These are phyloP conservation scores for Aspergillus fructus DNA, from an alignment of 2,329 filamentous ascomycete species.

Conservation along the genomic window DNA sequence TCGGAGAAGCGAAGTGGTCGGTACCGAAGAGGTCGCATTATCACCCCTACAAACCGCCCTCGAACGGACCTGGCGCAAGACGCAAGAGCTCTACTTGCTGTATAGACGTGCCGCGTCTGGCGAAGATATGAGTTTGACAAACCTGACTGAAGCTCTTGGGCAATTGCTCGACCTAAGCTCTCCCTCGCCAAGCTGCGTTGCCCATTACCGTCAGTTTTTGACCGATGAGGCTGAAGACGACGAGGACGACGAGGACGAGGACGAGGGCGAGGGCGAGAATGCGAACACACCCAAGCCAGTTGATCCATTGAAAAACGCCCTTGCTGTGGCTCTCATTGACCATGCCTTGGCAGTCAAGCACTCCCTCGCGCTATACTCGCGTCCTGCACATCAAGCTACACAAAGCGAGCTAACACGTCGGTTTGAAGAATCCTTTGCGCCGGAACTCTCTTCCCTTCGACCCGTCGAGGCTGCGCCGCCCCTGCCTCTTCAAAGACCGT, in stretches of 20 bases:
- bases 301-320: slow-evolving; percentile 68
- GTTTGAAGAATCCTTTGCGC: slow-evolving; percentile 51
- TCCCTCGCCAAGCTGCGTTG: slow-evolving; percentile 72
- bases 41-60: slow-evolving; percentile 81
- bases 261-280: slow-evolving; percentile 9
- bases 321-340: slow-evolving; percentile 82
- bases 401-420: slow-evolving; percentile 39
- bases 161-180: slow-evolving; percentile 76
- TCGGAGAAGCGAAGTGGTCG: slow-evolving; percentile 79
- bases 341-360: slow-evolving; percentile 86
- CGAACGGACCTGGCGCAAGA: slow-evolving; percentile 87
- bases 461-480: slow-evolving; percentile 39
- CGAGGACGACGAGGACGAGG: slow-evolving; percentile 40
- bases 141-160: slow-evolving; percentile 72
- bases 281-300: slow-evolving; percentile 47
- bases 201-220: slow-evolving; percentile 73
- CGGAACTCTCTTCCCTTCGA: slow-evolving; percentile 64
- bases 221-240: slow-evolving; percentile 48
- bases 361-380: slow-evolving; percentile 68
- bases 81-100: slow-evolving; percentile 73
- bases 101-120: slow-evolving; percentile 73
- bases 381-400: slow-evolving; percentile 54
- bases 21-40: slow-evolving; percentile 64
- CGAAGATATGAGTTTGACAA: slow-evolving; percentile 66
- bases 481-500: slow-evolving; percentile 45